Evolutionary conservation across 148 eudicot genomes (phyloP).

Genomic region (Heliamphora exappendiculata): DNA sequence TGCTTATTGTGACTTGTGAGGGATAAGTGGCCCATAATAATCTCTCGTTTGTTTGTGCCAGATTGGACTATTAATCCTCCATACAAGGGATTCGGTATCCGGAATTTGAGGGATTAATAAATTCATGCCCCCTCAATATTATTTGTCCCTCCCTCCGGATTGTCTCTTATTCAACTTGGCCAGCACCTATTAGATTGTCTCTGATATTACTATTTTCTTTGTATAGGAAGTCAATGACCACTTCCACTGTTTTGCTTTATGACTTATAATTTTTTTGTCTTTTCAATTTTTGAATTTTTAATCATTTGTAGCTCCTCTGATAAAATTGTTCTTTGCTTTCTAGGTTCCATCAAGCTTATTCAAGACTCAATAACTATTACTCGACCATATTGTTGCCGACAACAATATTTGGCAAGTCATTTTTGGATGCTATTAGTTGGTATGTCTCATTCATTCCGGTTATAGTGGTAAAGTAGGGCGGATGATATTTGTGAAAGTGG

Average conservation of each 20-base stretch:
- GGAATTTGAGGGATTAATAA: no score
- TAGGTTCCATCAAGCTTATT: conserved; percentile 42
- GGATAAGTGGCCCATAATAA: no score
- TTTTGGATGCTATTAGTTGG: neutral
- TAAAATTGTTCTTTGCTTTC: conserved; percentile 7
- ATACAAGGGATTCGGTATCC: no score
- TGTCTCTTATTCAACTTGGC: neutral
- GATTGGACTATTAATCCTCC: no score
- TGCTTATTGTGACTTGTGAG: no score
- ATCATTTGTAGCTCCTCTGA: neutral
- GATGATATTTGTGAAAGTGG: neutral
- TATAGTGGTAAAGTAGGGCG: neutral
- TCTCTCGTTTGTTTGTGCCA: no score
- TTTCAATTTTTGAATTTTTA: neutral
- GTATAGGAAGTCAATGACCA: neutral
- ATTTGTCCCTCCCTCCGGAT: no score
- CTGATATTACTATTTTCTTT: neutral
- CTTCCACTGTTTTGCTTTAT: neutral
- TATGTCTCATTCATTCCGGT: neutral
- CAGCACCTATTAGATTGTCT: neutral
- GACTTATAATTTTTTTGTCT: neutral
- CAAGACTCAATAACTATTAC: conserved; percentile 10
- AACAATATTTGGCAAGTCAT: neutral
- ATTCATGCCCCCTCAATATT: no score
- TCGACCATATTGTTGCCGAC: neutral